phyloP scores from a whole-genome alignment of 257 asterid genomes.

The Haberlea rhodopensis region DNA sequence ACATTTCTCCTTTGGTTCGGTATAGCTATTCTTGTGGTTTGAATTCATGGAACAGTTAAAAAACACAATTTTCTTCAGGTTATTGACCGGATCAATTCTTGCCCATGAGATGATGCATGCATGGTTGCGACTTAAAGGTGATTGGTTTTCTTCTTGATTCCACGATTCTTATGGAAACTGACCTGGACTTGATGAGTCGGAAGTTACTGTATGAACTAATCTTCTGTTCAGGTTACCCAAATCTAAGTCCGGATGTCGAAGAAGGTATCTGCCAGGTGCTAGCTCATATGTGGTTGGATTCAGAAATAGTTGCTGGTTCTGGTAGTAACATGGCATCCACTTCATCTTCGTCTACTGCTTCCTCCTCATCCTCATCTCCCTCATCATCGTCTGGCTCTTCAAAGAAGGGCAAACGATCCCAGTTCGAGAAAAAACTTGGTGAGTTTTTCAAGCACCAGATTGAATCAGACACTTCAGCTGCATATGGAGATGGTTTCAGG shows the following conservation, averaged over 20 bases:
- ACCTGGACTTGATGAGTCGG: not conserved
- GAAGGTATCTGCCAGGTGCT: conserved; percentile 98
- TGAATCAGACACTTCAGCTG: conserved; percentile 71
- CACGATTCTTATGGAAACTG: not conserved
- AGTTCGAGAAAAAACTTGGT: conserved; percentile 83
- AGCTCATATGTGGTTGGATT: conserved; percentile 97
- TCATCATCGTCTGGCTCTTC: conserved; percentile 68
- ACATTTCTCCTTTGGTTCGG: not conserved
- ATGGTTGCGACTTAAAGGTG: conserved; percentile 93
- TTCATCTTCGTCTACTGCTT: conserved; percentile 53
- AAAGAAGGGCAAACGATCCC: conserved; percentile 81
- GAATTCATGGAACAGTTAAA: not conserved
- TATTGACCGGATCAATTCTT: conserved; percentile 87
- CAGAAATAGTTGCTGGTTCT: conserved; percentile 69
- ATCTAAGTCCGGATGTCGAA: conserved; percentile 72
- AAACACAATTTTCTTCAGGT: conserved; percentile 34
- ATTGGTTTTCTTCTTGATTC: conserved; percentile 17
- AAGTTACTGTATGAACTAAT: not conserved
- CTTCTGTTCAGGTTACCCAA: conserved; percentile 54
- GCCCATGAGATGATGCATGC: conserved; percentile 99
- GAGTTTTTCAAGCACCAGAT: conserved; percentile 82
- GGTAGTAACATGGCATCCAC: conserved; percentile 47
- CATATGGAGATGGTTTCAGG: conserved; percentile 94
- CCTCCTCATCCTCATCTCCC: too few species aligned
- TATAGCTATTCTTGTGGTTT: not conserved